Percentiles rank a stretch among this genome's conserved stretches.
phyloP scores from a whole-genome alignment of 371 early-diverging fungal species.

The Haplosporangium sp. region DNA sequence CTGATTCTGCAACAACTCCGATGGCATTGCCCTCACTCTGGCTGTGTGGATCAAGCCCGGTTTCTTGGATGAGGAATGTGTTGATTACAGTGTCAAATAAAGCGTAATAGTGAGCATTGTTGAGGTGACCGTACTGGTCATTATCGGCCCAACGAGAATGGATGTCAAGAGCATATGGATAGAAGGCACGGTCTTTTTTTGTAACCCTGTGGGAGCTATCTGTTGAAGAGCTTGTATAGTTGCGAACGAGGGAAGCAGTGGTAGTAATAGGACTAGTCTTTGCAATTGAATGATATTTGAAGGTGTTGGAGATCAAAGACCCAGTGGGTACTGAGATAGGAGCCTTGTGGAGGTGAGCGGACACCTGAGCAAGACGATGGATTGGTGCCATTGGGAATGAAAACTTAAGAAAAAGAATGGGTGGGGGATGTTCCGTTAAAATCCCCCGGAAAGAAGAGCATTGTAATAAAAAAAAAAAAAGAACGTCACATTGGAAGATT shows the following conservation, averaged over 20 bases:
- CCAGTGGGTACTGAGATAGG: neutral
- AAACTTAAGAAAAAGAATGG: neutral
- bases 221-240: slow-evolving; percentile 20
- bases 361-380: slow-evolving; percentile 30
- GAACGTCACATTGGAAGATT: slow-evolving; percentile 1
- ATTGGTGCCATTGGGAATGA: slow-evolving; percentile 30
- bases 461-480: neutral
- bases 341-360: slow-evolving; percentile 26
- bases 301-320: neutral
- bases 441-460: neutral
- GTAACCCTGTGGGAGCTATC: slow-evolving; percentile 20
- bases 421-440: neutral
- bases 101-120: slow-evolving; percentile 70
- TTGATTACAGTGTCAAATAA: slow-evolving; percentile 74
- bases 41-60: slow-evolving; percentile 60
- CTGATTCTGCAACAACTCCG: slow-evolving; percentile 68
- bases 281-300: neutral
- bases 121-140: slow-evolving; percentile 74
- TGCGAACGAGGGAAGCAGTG: slow-evolving; percentile 11
- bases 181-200: slow-evolving; percentile 50
- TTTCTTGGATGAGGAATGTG: slow-evolving; percentile 64
- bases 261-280: neutral
- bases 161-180: slow-evolving; percentile 53
- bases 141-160: slow-evolving; percentile 69
- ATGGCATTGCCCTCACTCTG: slow-evolving; percentile 57